Evolutionary conservation across 106 monocot species (phyloP), one percentile per base, ranked within the genome.

Genomic region (Platanthera guangdongensis): DNA sequence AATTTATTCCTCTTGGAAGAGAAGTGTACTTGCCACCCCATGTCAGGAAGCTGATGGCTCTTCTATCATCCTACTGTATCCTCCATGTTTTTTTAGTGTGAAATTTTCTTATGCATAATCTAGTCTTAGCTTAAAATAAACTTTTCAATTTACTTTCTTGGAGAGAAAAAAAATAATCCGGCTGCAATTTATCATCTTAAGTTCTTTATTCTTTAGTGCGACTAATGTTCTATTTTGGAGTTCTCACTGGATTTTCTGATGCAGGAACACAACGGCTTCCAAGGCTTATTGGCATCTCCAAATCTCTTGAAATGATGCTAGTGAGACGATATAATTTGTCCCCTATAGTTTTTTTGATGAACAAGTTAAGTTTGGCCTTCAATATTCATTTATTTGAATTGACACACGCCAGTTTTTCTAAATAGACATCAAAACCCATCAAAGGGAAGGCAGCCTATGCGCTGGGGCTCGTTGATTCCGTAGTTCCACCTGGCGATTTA

Each of bases 251-350:
- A 68, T 89, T 83, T 57, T 25, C 67, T 60, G 39, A 39, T 67
- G 67, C 81, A 97, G 97, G 97, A 70, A 97, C 97, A 30, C 97
- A 97, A 74, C 82, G 97, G 59, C 91, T 97, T 80, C 97, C 97
- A 46, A 91, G 97, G 18, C 91, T 97, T 78, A 91, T 94, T 62
- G 97, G 97, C 22, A 89, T 97, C 32, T 71, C 87, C 67, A 97
- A 97, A 85, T 86, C 86, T 83, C 87, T 97, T 83, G 97, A 97
- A 78, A 94, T 97, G 91, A 89, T 97, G 75, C 80, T 97, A 87
- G 97, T 97, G 84, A 81, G 80, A 54, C 18, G 7, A 57, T 57
- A 57, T 57, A 50, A 25, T 82, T 85, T 16, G 18, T 52, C 67
- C 19, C 59, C 21, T 21, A 21, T 60, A 21, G 19, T 2, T 60